Percentiles rank a stretch among this genome's conserved stretches.
These are phyloP conservation scores for Mortierella sp. DNA, from an alignment of 371 early-diverging fungal genomes.

Conservation along the genomic window DNA sequence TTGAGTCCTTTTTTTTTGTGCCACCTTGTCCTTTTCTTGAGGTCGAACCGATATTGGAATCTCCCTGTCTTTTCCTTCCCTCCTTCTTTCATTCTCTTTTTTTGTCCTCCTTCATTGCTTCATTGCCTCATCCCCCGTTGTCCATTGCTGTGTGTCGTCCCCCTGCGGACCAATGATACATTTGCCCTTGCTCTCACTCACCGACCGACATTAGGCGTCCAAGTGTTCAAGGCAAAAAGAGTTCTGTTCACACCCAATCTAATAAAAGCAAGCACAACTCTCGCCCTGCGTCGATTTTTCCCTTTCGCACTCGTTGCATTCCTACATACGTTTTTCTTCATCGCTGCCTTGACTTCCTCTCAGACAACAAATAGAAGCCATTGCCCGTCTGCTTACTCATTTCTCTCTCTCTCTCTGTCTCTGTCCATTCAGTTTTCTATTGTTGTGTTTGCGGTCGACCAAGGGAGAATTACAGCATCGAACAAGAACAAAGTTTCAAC, in stretches of 20 bases:
- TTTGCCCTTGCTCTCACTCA: not conserved
- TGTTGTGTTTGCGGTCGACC: not conserved
- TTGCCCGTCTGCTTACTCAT: not conserved
- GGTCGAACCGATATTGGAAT: constrained; percentile 52
- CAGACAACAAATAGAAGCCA: not conserved
- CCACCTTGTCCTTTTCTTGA: constrained; percentile 18
- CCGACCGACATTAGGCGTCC: not conserved
- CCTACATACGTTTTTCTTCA: not conserved
- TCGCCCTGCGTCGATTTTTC: not conserved
- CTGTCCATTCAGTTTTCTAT: not conserved
- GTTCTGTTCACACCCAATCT: not conserved
- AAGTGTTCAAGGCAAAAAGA: not conserved
- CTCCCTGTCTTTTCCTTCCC: constrained; percentile 2
- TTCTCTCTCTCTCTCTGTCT: not conserved
- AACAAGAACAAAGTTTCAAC: constrained; percentile 5
- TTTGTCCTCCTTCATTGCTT: not conserved
- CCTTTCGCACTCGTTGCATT: not conserved
- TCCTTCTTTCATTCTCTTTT: not conserved
- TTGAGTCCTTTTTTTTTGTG: not conserved
- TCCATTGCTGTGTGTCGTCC: not conserved
- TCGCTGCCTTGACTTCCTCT: not conserved
- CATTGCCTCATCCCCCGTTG: not conserved
- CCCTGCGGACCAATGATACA: not conserved
- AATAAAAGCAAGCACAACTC: constrained; percentile 12
- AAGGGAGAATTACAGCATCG: not conserved